These are phyloP conservation scores for Tympanopsis confertula DNA, from an alignment of 2,329 filamentous ascomycete genomes.

Conservation along the genomic window DNA sequence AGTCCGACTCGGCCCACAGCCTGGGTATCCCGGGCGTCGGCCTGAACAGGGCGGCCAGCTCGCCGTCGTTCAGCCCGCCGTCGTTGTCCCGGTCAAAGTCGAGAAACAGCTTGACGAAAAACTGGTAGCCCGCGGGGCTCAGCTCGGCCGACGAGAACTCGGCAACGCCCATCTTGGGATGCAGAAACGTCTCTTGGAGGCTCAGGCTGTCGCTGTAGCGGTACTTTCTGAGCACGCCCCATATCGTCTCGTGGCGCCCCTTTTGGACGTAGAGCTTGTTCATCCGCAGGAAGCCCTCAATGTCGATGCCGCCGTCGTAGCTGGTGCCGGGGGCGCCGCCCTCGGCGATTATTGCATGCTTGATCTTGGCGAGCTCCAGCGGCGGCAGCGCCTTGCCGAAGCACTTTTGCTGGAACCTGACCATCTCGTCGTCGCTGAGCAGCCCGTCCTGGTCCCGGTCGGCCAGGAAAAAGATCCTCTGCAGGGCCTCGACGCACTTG, in stretches of 20 bases:
- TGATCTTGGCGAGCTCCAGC: constrained; percentile 58
- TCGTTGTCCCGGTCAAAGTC: constrained; percentile 68
- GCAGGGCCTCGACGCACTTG: constrained; percentile 54
- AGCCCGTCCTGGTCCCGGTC: constrained; percentile 65
- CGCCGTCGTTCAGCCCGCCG: constrained; percentile 55
- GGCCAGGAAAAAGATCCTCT: constrained; percentile 61
- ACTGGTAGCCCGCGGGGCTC: constrained; percentile 61
- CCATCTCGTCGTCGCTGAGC: constrained; percentile 58
- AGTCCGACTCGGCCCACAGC: constrained; percentile 57
- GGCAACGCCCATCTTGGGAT: constrained; percentile 63
- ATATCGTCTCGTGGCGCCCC: constrained; percentile 65
- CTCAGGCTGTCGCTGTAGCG: constrained; percentile 67
- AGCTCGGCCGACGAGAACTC: constrained; percentile 61
- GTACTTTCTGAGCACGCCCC: constrained; percentile 63
- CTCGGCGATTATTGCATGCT: constrained; percentile 41
- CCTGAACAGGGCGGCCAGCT: constrained; percentile 56
- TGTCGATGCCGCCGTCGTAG: constrained; percentile 46
- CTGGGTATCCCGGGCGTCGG: constrained; percentile 59
- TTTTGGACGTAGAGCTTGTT: constrained; percentile 69
- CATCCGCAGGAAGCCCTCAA: constrained; percentile 53
- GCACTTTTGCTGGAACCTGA: constrained; percentile 59
- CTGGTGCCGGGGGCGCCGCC: constrained; percentile 23
- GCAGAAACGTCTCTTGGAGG: constrained; percentile 57
- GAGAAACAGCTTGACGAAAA: constrained; percentile 65
- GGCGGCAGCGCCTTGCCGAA: constrained; percentile 59